Evolutionary conservation across 2,329 filamentous ascomycete species (phyloP).

Genomic region (Aspergillus puulaauensis): DNA sequence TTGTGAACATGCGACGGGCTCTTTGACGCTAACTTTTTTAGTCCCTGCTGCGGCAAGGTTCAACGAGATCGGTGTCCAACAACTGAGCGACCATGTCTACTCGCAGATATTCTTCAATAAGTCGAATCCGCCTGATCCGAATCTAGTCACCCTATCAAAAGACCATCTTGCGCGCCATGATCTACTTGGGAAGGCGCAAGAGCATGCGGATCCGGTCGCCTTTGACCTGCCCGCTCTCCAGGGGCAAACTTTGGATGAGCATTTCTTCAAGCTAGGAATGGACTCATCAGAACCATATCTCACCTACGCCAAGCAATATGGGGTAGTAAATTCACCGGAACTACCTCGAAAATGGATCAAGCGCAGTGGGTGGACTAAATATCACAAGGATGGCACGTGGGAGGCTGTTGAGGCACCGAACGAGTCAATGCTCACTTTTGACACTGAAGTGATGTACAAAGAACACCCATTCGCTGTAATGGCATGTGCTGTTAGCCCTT

Average conservation of each 20-base stretch:
- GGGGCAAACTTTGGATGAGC: conserved; percentile 82
- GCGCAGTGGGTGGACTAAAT: conserved; percentile 92
- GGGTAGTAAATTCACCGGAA: conserved; percentile 57
- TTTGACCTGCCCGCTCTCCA: conserved; percentile 82
- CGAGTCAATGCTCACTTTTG: conserved; percentile 82
- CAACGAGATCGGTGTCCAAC: conserved; percentile 93
- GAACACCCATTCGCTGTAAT: conserved; percentile 90
- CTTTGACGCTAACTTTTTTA: conserved; percentile 21
- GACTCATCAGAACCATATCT: conserved; percentile 87
- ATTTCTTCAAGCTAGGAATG: conserved; percentile 84
- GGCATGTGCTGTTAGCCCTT: conserved; percentile 88
- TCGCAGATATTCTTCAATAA: conserved; percentile 72
- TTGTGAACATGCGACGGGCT: not conserved
- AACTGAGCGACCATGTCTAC: conserved; percentile 81
- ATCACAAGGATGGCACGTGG: conserved; percentile 70
- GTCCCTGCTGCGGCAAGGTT: conserved; percentile 62
- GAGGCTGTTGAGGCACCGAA: conserved; percentile 74
- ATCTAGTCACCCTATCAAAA: conserved; percentile 75
- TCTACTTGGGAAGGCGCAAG: conserved; percentile 84
- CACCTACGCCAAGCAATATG: conserved; percentile 71
- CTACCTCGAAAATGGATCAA: conserved; percentile 72
- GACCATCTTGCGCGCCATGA: conserved; percentile 85
- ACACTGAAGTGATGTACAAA: conserved; percentile 97
- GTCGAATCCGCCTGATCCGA: conserved; percentile 57
- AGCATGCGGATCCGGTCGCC: conserved; percentile 70